phyloP scores from a whole-genome alignment of 306 rosid species.

The Acmispon strigosus region DNA sequence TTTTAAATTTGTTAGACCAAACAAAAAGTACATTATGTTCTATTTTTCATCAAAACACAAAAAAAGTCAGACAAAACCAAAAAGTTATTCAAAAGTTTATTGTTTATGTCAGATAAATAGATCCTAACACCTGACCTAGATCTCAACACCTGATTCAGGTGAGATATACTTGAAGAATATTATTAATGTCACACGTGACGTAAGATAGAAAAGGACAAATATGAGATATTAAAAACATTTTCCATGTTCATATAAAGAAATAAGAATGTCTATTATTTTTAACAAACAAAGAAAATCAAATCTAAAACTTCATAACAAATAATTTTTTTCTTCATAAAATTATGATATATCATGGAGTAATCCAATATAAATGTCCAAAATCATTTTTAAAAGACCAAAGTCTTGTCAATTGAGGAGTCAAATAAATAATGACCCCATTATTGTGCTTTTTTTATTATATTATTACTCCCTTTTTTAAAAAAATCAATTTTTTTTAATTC shows the following conservation, averaged over 20 bases:
- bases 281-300: no score
- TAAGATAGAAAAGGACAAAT: neutral
- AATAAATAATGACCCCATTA: neutral
- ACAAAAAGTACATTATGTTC: neutral
- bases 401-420: no score
- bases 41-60: neutral
- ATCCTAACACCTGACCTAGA: neutral
- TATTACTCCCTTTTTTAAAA: no score
- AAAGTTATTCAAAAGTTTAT: neutral
- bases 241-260: neutral
- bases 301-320: no score
- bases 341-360: no score
- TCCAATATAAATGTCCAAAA: no score
- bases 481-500: no score
- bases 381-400: no score
- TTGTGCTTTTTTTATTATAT: neutral
- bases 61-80: neutral
- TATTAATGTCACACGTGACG: no score
- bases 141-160: neutral
- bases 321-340: no score
- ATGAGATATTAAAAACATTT: accelerated
- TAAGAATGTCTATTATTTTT: no score
- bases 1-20: neutral
- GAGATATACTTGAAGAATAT: neutral
- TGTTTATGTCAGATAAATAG: neutral